Base-by-base conservation (phyloP, 257 asterid genomes). In the Echites panduratus region DNA sequence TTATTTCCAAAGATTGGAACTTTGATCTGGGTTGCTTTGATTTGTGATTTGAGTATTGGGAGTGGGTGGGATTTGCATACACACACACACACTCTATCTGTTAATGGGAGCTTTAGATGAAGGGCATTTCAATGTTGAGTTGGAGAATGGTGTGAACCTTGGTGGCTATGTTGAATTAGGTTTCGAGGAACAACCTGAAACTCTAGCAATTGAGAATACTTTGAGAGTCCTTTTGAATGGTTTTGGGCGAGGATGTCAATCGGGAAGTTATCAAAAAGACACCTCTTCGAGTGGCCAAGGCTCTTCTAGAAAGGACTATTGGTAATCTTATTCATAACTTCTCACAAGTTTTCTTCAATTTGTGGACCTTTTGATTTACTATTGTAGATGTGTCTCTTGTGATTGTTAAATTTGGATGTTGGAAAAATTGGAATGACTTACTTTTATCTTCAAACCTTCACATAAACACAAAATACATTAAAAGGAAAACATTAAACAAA, bases 231-330 rank as follows among this genome's bases (percentile, higher is more conserved):
- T 95, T 9, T 83, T 95, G 87, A 89, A 84, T 44, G 97, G 97
- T 47, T 82, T n/a, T 92, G 87, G 99, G 96, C 48, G 99, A 95
- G 77, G 99, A 95, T 82, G 57, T 90, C 76, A 83, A 90, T 70
- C 93, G 99, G 11, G 97, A 95, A 85, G 98, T 97, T 22, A 77
- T 95, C 44, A 75, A 48, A 2, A 88, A 85, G 81, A 95, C 99
- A 14, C 99, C 99, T 70, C 86, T 82, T 73, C 97, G 99, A 22
- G 98, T 92, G 9, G 99, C 99, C 20, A 90, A 89, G 81, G 98
- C 99, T 57, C 85, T 92, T 2, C 41, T 82, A n/a, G 96, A 92
- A 78, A 98, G 98, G 52, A 92, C 99, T 1, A 77, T 88, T 88
- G 99, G 99, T 95, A 73, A 76, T 41, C n/a, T n/a, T 65, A 44